Percentiles rank a stretch among this genome's conserved stretches.
phyloP scores from a whole-genome alignment of 208 protist genomes.

The Acanthamoeba castellanii region DNA sequence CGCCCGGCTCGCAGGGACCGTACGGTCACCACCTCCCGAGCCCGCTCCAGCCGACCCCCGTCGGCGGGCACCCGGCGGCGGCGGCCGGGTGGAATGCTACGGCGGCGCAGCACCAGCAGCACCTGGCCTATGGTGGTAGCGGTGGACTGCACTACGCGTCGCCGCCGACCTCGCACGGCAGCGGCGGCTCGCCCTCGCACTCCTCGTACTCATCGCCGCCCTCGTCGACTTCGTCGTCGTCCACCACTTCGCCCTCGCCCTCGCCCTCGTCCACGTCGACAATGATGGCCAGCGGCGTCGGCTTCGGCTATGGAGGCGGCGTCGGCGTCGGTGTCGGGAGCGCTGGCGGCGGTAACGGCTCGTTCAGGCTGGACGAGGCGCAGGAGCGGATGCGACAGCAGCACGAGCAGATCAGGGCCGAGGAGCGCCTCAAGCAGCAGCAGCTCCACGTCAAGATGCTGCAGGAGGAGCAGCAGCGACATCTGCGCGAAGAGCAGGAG shows the following conservation, averaged over 20 bases:
- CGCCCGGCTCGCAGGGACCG: constrained; percentile 10
- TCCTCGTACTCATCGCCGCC: not conserved
- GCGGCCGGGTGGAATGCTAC: not conserved
- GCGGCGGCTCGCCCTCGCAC: not conserved
- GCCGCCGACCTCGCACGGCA: not conserved
- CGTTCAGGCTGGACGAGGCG: not conserved
- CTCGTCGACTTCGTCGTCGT: not conserved
- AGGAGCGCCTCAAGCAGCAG: constrained; percentile 40
- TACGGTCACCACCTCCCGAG: not conserved
- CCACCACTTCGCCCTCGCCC: no score
- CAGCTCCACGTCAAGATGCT: constrained; percentile 2
- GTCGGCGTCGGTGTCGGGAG: not conserved
- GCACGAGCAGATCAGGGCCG: constrained; percentile 6
- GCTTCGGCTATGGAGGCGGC: no score
- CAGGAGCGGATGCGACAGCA: constrained; percentile 7
- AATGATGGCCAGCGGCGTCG: no score
- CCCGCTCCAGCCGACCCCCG: constrained; percentile 10
- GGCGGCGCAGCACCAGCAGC: not conserved
- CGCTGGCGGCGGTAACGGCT: not conserved
- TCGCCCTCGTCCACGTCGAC: not conserved
- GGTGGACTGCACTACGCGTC: constrained; percentile 4
- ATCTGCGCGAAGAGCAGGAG: constrained; percentile 59
- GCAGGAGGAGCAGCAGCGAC: constrained; percentile 67
- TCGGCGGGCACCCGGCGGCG: not conserved
- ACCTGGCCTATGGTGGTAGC: not conserved